Evolutionary conservation across 441 rosid species (phyloP).

Genomic region (Adansonia grandidieri): DNA sequence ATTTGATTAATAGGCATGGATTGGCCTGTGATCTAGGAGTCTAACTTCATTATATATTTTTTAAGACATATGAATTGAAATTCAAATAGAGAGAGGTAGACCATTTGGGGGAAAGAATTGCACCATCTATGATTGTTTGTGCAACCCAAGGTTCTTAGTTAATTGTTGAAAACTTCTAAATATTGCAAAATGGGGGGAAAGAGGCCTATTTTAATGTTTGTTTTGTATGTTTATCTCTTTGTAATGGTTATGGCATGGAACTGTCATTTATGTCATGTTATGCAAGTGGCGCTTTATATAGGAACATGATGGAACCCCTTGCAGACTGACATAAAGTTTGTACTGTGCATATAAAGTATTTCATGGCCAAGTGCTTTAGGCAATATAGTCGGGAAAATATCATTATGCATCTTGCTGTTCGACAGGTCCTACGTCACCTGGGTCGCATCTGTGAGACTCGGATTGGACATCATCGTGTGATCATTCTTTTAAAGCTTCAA

Average conservation of each 20-base stretch:
- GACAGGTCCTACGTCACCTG: slow-evolving; percentile 88
- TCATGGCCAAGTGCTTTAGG: neutral
- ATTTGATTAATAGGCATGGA: neutral
- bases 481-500: slow-evolving; percentile 71
- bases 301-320: neutral
- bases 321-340: neutral
- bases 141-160: neutral
- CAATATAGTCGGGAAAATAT: neutral
- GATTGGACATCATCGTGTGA: slow-evolving; percentile 71
- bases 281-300: neutral
- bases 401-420: slow-evolving; percentile 25
- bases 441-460: slow-evolving; percentile 86
- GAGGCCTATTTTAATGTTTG: slow-evolving; percentile 7
- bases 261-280: neutral
- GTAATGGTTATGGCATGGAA: neutral
- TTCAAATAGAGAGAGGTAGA: neutral
- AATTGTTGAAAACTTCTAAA: neutral
- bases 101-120: neutral
- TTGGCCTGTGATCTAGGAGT: neutral
- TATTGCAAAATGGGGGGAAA: neutral
- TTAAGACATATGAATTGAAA: neutral
- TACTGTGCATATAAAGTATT: neutral
- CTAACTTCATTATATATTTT: neutral
- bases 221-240: neutral
- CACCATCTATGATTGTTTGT: neutral